These are phyloP conservation scores for Petunia axillaris DNA, from an alignment of 257 asterid species.

Conservation along the genomic window DNA sequence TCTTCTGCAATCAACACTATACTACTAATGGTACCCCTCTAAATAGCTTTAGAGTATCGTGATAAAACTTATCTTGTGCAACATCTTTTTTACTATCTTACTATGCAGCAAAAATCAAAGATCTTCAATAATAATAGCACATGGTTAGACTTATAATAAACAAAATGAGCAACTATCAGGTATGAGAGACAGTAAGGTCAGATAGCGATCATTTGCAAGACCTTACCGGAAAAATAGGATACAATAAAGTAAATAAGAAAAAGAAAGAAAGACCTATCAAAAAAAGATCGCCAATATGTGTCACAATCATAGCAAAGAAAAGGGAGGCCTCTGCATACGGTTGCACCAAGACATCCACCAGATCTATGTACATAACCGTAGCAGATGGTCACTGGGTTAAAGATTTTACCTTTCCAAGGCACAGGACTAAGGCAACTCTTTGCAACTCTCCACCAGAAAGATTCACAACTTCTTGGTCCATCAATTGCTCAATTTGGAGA, in stretches of 20 bases:
- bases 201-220: not conserved
- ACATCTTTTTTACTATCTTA: not conserved
- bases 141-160: not conserved
- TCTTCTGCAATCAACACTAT: not conserved
- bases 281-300: not conserved
- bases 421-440: constrained; percentile 87
- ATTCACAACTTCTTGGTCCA: constrained; percentile 96
- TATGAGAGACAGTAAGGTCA: not conserved
- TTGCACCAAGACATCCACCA: constrained; percentile 4
- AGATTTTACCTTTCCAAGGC: constrained; percentile 89
- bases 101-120: not conserved
- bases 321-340: not conserved
- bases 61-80: not conserved
- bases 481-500: constrained; percentile 92
- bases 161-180: not conserved
- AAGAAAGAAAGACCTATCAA: not conserved
- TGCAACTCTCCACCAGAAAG: constrained; percentile 99
- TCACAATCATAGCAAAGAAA: not conserved
- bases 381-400: not conserved
- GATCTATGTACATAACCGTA: constrained; percentile 12
- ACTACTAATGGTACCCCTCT: not conserved
- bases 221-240: not conserved
- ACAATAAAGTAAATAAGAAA: not conserved
- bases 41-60: constrained; percentile 1
- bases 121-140: not conserved